phyloP scores from a whole-genome alignment of 2,329 filamentous ascomycete species.

The Penicillium paneum region DNA sequence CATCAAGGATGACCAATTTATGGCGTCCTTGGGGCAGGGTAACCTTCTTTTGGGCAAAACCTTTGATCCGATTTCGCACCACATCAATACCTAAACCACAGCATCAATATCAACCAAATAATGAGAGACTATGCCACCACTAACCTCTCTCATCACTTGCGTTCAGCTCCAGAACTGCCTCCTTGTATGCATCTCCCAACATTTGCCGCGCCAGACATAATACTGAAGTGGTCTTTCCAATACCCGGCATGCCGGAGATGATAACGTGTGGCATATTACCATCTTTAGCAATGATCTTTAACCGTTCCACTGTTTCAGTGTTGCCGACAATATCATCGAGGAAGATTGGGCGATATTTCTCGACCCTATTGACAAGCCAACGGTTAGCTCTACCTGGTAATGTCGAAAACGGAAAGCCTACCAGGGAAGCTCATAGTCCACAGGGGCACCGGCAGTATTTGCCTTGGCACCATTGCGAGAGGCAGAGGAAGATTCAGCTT shows the following conservation, averaged over 20 bases:
- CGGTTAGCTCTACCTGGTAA: slow-evolving; percentile 13
- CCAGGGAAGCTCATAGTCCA: slow-evolving; percentile 51
- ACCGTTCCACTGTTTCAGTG: slow-evolving; percentile 91
- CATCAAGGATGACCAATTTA: slow-evolving; percentile 95
- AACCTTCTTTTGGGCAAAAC: slow-evolving; percentile 98
- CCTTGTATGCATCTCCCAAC: slow-evolving; percentile 90
- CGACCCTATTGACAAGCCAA: slow-evolving; percentile 65
- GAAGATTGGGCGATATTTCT: slow-evolving; percentile 94
- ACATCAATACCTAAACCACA: slow-evolving; percentile 75
- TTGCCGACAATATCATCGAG: slow-evolving; percentile 97
- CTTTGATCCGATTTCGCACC: slow-evolving; percentile 94
- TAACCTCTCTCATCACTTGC: slow-evolving; percentile 87
- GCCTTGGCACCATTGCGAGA: slow-evolving; percentile 42
- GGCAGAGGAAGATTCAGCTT: slow-evolving; percentile 49
- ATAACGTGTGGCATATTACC: slow-evolving; percentile 99
- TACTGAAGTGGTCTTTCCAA: slow-evolving; percentile 96
- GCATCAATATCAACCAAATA: neutral
- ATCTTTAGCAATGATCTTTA: slow-evolving; percentile 98
- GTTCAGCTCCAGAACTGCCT: slow-evolving; percentile 94
- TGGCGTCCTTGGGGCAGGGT: slow-evolving; percentile 86
- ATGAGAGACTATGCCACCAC: neutral
- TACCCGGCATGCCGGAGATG: slow-evolving; percentile 98
- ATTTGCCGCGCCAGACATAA: slow-evolving; percentile 89
- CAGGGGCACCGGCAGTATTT: slow-evolving; percentile 38
- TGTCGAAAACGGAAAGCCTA: slow-evolving; percentile 20